Percentiles rank a stretch among this genome's conserved stretches.
Evolutionary conservation across 1,284 basidiomycete genomes (phyloP).

Genomic region (Porodaedalea pini): DNA sequence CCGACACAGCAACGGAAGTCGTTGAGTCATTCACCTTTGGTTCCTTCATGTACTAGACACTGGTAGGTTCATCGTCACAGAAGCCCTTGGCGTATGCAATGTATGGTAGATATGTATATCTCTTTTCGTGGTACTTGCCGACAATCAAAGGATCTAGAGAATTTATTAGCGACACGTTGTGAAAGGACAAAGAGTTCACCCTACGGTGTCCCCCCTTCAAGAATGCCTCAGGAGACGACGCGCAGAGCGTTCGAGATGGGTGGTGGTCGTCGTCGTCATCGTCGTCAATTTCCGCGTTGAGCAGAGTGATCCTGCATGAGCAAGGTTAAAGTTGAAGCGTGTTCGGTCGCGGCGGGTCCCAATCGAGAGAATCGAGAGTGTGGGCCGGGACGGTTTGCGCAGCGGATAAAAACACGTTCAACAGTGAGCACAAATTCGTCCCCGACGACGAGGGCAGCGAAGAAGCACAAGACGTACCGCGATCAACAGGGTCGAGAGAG

Average conservation of each 20-base stretch:
- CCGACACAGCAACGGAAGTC: too few relatives aligned
- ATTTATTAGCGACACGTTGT: slow-evolving; percentile 9
- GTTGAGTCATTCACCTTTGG: too few relatives aligned
- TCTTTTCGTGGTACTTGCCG: slow-evolving; percentile 98
- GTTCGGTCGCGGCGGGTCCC: slow-evolving; percentile 1
- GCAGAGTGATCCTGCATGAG: background rate
- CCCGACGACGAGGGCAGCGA: background rate
- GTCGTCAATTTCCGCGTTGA: background rate
- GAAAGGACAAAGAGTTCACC: slow-evolving; percentile 28
- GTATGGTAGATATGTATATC: slow-evolving; percentile 98
- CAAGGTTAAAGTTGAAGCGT: background rate
- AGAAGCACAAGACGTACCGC: background rate
- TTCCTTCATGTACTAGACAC: too few relatives aligned
- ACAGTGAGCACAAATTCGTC: background rate
- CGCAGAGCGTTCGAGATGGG: background rate
- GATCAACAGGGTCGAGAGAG: background rate
- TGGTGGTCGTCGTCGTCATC: too few relatives aligned
- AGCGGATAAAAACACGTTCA: background rate
- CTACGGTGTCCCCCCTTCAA: slow-evolving; percentile 96
- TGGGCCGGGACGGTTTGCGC: slow-evolving; percentile 2
- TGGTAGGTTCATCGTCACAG: slow-evolving; percentile 98
- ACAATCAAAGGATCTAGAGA: slow-evolving; percentile 79
- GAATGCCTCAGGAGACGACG: slow-evolving; percentile 78
- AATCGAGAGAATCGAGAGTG: background rate
- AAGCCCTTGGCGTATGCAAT: slow-evolving; percentile 99